Evolutionary conservation across 192 early-diverging fungal species (phyloP), one percentile per base, ranked within the genome.

Genomic region (Coemansia sp.): DNA sequence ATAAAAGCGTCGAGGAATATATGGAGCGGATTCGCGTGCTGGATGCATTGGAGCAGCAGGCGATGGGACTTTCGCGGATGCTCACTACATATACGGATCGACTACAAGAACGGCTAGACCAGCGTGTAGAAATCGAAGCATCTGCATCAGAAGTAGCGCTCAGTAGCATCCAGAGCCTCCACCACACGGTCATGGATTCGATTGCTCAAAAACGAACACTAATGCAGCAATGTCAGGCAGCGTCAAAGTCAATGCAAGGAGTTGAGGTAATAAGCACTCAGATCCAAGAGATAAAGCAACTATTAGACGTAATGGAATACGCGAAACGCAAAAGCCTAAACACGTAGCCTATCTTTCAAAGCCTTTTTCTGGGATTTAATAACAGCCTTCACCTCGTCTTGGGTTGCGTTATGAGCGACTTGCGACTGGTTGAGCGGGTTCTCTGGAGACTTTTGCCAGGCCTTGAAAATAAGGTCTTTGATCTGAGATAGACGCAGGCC

Each of bases 401-500:
- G 85, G 24, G 83, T 90, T 50, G 93, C 89, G 79, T 97, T 92
- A 72, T 93, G 92, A 9, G 88, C 83, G 46, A 92, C 74, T 31
- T 89, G 85, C 13, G 84, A 81, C 78, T 93, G 90, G 84, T 95
- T 95, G 78, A 90, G 86, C 29, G 92, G 91, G 69, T 92, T 92
- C 43, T 93, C 92, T 2, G 90, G 90, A 8, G 89, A 87, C 84
- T 92, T 93, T 66, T 86, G 69, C 75, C 83, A 94, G 62, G 89
- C 86, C 81, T 96, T 96, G 87, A 88, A 96, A 44, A 91, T 64
- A 58, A 95, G 82, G 62, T 96, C 90, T 70, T 91, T 86, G 67
- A 92, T 76, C 75, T 97, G 94, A 57, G 78, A 88, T 73, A 90
- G 78, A 40, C 95, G 88, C 71, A 97, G 80, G 24, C 85, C 86